Percentiles rank a stretch among this genome's conserved stretches.
Evolutionary conservation across 331 rosid genomes (phyloP).

Genomic region (Ulmus americana): DNA sequence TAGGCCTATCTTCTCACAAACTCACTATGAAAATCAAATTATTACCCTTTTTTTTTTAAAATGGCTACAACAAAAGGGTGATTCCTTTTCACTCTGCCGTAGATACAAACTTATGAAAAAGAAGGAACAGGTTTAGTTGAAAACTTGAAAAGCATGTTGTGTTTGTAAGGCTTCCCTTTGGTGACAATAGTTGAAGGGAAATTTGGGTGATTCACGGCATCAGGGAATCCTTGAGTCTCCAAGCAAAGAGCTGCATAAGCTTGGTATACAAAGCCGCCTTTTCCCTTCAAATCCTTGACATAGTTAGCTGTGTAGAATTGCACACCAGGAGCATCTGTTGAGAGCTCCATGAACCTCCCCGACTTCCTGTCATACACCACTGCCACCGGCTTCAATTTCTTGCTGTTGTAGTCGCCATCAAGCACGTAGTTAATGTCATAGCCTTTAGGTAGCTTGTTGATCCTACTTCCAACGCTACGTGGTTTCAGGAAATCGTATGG

Average conservation of each 20-base stretch:
- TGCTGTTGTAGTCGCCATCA: constrained; percentile 24
- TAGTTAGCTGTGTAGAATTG: constrained; percentile 48
- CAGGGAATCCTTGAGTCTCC: constrained; percentile 73
- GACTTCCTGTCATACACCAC: constrained; percentile 47
- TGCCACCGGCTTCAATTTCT: constrained; percentile 34
- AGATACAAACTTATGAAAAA: constrained; percentile 3
- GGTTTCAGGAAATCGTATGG: constrained; percentile 74
- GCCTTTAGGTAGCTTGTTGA: constrained; percentile 42
- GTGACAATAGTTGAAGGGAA: constrained; percentile 73
- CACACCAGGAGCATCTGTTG: constrained; percentile 58
- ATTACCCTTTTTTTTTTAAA: background rate
- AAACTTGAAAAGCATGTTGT: constrained; percentile 45
- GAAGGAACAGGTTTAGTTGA: constrained; percentile 29
- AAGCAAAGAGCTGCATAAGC: constrained; percentile 46
- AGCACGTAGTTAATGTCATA: constrained; percentile 65
- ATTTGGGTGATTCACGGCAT: constrained; percentile 62
- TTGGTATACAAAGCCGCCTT: constrained; percentile 51
- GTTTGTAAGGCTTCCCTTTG: constrained; percentile 49
- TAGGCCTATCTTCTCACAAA: constrained; percentile 15
- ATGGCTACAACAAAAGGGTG: too few relatives aligned
- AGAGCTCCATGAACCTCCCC: constrained; percentile 54
- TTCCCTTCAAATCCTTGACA: constrained; percentile 53
- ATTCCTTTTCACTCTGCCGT: background rate
- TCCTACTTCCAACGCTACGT: constrained; percentile 38
- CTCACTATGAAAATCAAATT: background rate